Percentiles rank a stretch among this genome's conserved stretches.
Conservation (phyloP, 192 early-diverging fungal species). For the Coemansia sp. region DNA sequence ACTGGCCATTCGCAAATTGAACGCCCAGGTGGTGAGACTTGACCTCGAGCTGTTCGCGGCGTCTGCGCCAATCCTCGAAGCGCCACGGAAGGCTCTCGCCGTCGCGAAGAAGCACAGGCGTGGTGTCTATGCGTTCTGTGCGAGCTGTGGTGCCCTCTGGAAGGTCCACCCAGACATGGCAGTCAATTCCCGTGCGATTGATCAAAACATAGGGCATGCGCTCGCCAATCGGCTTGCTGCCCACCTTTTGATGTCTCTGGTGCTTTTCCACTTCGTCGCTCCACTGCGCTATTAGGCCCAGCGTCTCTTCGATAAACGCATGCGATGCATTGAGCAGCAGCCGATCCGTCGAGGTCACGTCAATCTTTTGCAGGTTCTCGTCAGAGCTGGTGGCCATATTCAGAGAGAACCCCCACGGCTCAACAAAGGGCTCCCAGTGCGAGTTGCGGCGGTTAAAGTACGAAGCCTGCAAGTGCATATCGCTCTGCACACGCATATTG, state of each 20-base stretch:
- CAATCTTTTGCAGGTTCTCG: conserved; percentile 53
- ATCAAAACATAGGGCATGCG: conserved; percentile 80
- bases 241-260: conserved; percentile 22
- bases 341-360: conserved; percentile 68
- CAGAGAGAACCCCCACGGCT: conserved; percentile 81
- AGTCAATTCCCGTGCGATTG: conserved; percentile 90
- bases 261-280: conserved; percentile 44
- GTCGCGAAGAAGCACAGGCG: conserved; percentile 68
- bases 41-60: conserved; percentile 74
- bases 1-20: conserved; percentile 79
- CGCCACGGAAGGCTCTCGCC: conserved; percentile 84
- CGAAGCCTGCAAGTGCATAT: conserved; percentile 76
- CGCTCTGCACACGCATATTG: conserved; percentile 64
- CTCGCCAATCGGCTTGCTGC: conserved; percentile 32
- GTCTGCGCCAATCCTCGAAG: conserved; percentile 95
- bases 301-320: conserved; percentile 70
- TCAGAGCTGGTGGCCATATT: conserved; percentile 36
- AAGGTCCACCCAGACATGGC: conserved; percentile 85
- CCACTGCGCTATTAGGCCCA: conserved; percentile 61
- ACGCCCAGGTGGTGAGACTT: conserved; percentile 79
- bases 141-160: conserved; percentile 35
- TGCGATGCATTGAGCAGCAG: conserved; percentile 90
- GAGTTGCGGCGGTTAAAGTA: conserved; percentile 97
- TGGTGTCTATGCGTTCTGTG: conserved; percentile 62
- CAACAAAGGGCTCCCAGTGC: conserved; percentile 97